Evolutionary conservation across 208 protist genomes (phyloP).

Genomic region (Tritrichomonas foetus): DNA sequence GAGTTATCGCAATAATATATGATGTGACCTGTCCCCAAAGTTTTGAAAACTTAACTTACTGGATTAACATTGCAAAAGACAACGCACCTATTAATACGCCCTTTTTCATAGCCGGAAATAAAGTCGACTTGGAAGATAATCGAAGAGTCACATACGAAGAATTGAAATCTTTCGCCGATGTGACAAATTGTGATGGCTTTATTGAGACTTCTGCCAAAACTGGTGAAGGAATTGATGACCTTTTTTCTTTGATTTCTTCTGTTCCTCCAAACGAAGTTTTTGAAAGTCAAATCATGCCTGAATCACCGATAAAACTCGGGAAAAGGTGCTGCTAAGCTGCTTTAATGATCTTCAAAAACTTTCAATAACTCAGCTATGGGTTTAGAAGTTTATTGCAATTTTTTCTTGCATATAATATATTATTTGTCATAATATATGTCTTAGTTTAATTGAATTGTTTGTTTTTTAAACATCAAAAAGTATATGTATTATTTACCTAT

Average conservation of each 20-base stretch:
- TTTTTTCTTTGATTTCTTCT: neutral
- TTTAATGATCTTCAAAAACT: too few relatives aligned
- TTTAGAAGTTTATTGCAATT: too few relatives aligned
- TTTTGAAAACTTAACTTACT: neutral
- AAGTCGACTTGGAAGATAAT: neutral
- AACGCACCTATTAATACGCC: neutral
- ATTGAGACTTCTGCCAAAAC: neutral
- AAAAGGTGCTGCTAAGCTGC: too few relatives aligned
- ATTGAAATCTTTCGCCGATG: neutral
- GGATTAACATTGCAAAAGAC: neutral
- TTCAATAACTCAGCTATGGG: too few relatives aligned
- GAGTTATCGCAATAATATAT: neutral
- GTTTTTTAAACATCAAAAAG: too few relatives aligned
- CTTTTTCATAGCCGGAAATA: conserved; percentile 2
- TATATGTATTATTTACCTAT: too few relatives aligned
- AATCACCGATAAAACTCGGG: too few relatives aligned
- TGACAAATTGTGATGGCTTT: neutral
- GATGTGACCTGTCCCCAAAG: neutral
- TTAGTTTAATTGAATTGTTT: too few relatives aligned
- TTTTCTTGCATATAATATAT: too few relatives aligned
- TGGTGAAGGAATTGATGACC: neutral
- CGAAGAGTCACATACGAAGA: neutral
- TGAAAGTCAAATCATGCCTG: too few relatives aligned
- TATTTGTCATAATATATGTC: too few relatives aligned
- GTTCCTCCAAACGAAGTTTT: too few relatives aligned